Conservation (phyloP, 345 rosid species). For the Nasturtium officinale region DNA sequence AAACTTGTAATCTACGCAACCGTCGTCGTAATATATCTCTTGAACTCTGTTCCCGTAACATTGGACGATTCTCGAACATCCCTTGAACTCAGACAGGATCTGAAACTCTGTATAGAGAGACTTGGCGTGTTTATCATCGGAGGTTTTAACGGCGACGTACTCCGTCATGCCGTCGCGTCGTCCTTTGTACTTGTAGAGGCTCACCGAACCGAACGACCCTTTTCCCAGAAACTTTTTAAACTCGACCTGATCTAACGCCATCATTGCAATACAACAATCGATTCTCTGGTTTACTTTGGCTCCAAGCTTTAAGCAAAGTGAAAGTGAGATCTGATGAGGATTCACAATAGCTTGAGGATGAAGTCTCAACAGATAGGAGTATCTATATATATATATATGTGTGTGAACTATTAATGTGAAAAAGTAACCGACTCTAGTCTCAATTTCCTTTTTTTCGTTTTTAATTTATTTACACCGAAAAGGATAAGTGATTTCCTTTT, state of each 20-base stretch:
- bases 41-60: conserved; percentile 44
- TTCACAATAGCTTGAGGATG: neutral
- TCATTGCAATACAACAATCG: neutral
- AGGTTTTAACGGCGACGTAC: conserved; percentile 43
- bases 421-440: neutral
- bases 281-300: neutral
- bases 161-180: neutral
- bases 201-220: neutral
- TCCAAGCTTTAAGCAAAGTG: neutral
- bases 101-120: conserved; percentile 48
- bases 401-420: neutral
- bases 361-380: neutral
- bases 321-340: neutral
- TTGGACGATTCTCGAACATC: conserved; percentile 40
- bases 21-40: conserved; percentile 5
- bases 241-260: neutral
- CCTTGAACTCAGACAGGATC: conserved; percentile 39
- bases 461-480: neutral
- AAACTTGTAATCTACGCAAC: conserved; percentile 41
- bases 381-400: too few relatives aligned
- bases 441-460: neutral
- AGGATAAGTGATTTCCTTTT: neutral
- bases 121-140: conserved; percentile 23
- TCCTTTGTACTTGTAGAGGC: conserved; percentile 18
- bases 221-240: neutral